Conservation (phyloP, 2,329 filamentous ascomycete genomes). For the Aspergillus glaucus region DNA sequence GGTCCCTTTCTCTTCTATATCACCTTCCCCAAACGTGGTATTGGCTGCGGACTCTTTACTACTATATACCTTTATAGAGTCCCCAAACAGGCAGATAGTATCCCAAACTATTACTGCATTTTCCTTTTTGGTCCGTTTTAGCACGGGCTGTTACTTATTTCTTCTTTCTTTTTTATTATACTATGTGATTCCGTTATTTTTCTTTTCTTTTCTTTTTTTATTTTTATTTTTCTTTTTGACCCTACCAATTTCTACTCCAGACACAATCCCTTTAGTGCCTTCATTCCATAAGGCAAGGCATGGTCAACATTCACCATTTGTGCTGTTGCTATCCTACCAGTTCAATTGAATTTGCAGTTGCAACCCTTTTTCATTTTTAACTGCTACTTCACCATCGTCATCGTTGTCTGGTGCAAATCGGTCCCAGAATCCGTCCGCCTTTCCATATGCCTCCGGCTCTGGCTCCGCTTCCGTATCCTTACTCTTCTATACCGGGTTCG, state of each 20-base stretch:
- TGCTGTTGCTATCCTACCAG: constrained; percentile 16
- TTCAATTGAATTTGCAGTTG: constrained; percentile 1
- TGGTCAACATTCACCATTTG: constrained; percentile 21
- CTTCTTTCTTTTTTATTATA: constrained; percentile 1
- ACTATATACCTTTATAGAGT: not conserved
- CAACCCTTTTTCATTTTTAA: constrained; percentile 1
- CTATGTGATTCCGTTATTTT: constrained; percentile 37
- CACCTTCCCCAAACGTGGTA: not conserved
- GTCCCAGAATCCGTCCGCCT: constrained; percentile 1
- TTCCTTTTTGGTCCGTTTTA: not conserved
- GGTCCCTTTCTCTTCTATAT: not conserved
- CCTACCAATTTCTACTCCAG: constrained; percentile 8
- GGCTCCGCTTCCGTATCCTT: constrained; percentile 18
- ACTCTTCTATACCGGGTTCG: constrained; percentile 18
- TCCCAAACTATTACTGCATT: not conserved
- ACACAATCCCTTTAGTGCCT: constrained; percentile 32
- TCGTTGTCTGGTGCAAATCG: too few relatives aligned
- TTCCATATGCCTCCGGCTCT: constrained; percentile 31
- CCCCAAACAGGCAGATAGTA: not conserved
- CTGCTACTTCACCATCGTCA: not conserved
- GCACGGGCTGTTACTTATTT: not conserved
- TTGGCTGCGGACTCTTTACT: not conserved
- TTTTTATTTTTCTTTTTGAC: not conserved
- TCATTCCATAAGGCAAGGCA: constrained; percentile 24
- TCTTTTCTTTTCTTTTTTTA: constrained; percentile 17